Percentiles rank a stretch among this genome's conserved stretches.
Evolutionary conservation across 208 protist genomes (phyloP).

Genomic region (Porcisia hertigi): DNA sequence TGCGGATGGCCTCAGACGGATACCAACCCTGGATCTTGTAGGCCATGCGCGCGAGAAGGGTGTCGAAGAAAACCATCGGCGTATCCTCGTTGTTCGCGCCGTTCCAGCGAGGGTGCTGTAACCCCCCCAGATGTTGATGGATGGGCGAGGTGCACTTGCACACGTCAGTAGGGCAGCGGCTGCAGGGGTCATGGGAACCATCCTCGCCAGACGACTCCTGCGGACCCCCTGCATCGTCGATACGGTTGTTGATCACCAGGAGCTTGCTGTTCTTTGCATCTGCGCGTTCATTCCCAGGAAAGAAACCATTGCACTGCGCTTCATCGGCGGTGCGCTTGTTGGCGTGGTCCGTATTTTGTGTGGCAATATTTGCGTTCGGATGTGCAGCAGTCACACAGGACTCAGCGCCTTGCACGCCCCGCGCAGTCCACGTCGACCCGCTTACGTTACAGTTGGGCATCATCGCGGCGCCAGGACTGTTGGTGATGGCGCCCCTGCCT

Average conservation of each 20-base stretch:
- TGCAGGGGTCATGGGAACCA: background rate
- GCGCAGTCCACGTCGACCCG: background rate
- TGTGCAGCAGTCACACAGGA: conserved; percentile 9
- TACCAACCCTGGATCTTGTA: conserved; percentile 77
- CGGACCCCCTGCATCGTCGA: background rate
- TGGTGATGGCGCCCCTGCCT: background rate
- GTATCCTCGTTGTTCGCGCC: conserved; percentile 17
- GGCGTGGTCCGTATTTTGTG: background rate
- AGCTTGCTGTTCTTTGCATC: conserved; percentile 4
- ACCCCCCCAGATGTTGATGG: background rate
- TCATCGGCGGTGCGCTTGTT: background rate
- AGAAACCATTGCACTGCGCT: background rate
- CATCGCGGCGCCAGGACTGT: background rate
- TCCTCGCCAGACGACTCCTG: background rate
- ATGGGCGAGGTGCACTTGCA: background rate
- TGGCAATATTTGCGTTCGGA: background rate
- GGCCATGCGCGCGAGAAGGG: conserved; percentile 73
- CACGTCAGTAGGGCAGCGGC: background rate
- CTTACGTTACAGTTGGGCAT: background rate
- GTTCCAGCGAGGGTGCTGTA: background rate
- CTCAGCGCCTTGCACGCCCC: conserved; percentile 2
- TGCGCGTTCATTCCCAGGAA: background rate
- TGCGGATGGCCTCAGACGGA: conserved; percentile 57
- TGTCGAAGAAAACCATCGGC: conserved; percentile 59
- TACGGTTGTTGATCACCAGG: background rate